Conservation (phyloP, 1,284 basidiomycete genomes). For the Cryptococcus maquisensis region DNA sequence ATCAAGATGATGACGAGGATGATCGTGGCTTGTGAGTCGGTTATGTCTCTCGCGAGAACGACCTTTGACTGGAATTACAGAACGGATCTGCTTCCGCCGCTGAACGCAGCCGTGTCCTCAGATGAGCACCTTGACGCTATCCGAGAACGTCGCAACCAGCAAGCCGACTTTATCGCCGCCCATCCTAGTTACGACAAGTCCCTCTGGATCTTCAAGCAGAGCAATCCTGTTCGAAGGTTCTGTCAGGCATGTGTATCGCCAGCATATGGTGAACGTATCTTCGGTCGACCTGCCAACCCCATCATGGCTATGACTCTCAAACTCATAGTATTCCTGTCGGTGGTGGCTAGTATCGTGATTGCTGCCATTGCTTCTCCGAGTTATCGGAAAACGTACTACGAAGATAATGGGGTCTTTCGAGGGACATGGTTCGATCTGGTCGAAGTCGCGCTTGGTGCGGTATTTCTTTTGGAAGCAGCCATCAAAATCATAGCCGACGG, state of each 20-base stretch:
- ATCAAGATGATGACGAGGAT: constrained; percentile 27
- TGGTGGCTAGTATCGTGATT: constrained; percentile 78
- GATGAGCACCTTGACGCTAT: constrained; percentile 55
- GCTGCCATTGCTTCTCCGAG: constrained; percentile 81
- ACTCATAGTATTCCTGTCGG: constrained; percentile 66
- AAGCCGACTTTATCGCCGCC: constrained; percentile 80
- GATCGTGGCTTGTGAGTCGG: constrained; percentile 38
- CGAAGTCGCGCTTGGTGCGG: constrained; percentile 69
- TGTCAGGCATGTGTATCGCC: constrained; percentile 84
- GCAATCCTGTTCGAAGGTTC: constrained; percentile 65
- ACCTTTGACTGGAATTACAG: constrained; percentile 6
- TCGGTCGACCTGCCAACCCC: constrained; percentile 65
- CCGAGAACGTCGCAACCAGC: constrained; percentile 72
- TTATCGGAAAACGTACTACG: constrained; percentile 75
- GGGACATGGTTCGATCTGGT: constrained; percentile 85
- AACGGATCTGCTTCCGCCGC: constrained; percentile 39
- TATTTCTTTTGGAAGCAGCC: constrained; percentile 77
- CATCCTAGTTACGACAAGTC: constrained; percentile 89
- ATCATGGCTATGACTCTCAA: constrained; percentile 71
- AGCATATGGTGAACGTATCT: constrained; percentile 77
- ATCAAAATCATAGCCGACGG: constrained; percentile 91
- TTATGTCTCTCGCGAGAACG: background rate
- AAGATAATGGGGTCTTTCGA: constrained; percentile 57
- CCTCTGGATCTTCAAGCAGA: constrained; percentile 85
- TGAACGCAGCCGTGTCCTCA: constrained; percentile 28